Conservation (phyloP, 345 rosid species). For the thale cress (Arabidopsis thaliana) region TAIR10.1 NC_003071.7:10043501-10044000, state of each 20-base stretch:
- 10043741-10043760: neutral
- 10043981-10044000: too few relatives aligned
- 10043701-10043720: neutral
- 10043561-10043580: slow-evolving; percentile 73
- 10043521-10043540: slow-evolving; percentile 54
- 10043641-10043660: slow-evolving; percentile 11
- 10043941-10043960: too few relatives aligned
- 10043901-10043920: too few relatives aligned
- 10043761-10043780: neutral
- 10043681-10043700: neutral
- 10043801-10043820: neutral
- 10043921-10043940: too few relatives aligned
- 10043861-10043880: too few relatives aligned
- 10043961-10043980: too few relatives aligned
- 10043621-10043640: slow-evolving; percentile 27
- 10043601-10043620: slow-evolving; percentile 68
- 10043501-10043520: slow-evolving; percentile 61
- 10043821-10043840: neutral
- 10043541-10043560: slow-evolving; percentile 54
- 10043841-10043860: too few relatives aligned
- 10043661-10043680: slow-evolving; percentile 2
- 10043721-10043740: neutral
- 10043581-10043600: slow-evolving; percentile 63
- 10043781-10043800: neutral
- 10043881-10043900: too few relatives aligned